Evolutionary conservation across 2,329 filamentous ascomycete species (phyloP).

Genomic region (Cladosporium sphaerospermum): DNA sequence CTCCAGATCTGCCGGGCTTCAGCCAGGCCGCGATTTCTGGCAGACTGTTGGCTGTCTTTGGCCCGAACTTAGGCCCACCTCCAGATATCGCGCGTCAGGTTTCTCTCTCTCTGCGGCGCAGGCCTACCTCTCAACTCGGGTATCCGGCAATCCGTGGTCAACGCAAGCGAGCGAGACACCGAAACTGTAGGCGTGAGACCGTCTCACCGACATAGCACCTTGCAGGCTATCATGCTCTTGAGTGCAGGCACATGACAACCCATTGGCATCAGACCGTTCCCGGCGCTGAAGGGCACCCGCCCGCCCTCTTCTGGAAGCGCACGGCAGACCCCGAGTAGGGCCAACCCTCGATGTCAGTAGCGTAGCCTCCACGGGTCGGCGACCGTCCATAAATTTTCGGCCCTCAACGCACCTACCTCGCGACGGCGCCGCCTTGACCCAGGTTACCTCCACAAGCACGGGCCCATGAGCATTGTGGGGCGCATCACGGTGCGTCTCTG

Average conservation of each 20-base stretch:
- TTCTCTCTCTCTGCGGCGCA: neutral
- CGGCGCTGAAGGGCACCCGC: too few relatives aligned
- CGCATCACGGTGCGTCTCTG: conserved; percentile 6
- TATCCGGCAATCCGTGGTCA: neutral
- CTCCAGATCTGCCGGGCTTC: conserved; percentile 1
- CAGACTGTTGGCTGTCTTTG: neutral
- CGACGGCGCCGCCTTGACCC: conserved; percentile 4
- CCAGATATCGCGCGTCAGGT: conserved; percentile 2
- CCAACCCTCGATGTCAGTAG: neutral
- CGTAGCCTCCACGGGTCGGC: neutral
- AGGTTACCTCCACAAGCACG: conserved; percentile 9
- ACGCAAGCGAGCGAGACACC: too few relatives aligned
- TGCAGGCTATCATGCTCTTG: too few relatives aligned
- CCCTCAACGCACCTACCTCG: conserved; percentile 8
- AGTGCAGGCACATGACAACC: too few relatives aligned
- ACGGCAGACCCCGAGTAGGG: conserved; percentile 7
- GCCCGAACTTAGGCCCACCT: conserved; percentile 6
- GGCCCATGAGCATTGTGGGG: conserved; percentile 5
- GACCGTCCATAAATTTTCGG: conserved; percentile 2
- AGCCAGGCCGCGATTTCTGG: conserved; percentile 2
- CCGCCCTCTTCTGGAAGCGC: neutral
- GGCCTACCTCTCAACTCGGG: neutral
- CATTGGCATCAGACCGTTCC: too few relatives aligned
- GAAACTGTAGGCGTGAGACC: too few relatives aligned
- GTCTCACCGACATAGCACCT: too few relatives aligned